Evolutionary conservation across 495 filamentous ascomycete species (phyloP).

Genomic region (Penicillium samsonianum): DNA sequence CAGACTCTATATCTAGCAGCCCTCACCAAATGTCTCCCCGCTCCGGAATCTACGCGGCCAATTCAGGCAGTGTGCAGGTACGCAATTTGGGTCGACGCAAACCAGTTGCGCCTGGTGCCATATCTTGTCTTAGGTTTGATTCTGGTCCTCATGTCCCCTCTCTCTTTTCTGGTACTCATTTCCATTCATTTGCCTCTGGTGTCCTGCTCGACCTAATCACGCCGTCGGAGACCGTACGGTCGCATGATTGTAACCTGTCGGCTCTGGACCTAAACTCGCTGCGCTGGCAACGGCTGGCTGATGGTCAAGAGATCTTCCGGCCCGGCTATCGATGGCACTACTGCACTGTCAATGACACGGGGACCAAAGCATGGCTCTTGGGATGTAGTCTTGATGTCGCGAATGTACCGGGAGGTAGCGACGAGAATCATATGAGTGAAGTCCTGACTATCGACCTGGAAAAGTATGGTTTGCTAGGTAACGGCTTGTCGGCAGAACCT

Average conservation of each 20-base stretch:
- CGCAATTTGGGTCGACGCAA: slow-evolving; percentile 69
- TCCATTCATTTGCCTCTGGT: slow-evolving; percentile 91
- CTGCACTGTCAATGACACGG: slow-evolving; percentile 88
- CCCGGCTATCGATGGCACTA: slow-evolving; percentile 94
- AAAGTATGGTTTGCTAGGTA: slow-evolving; percentile 83
- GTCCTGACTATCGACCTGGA: slow-evolving; percentile 88
- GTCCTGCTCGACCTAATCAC: slow-evolving; percentile 92
- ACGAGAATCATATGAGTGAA: slow-evolving; percentile 91
- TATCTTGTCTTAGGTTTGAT: slow-evolving; percentile 84
- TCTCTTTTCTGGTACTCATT: slow-evolving; percentile 86
- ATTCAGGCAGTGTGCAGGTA: slow-evolving; percentile 83
- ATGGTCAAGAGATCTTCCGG: slow-evolving; percentile 89
- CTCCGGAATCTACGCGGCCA: slow-evolving; percentile 79
- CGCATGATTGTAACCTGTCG: slow-evolving; percentile 86
- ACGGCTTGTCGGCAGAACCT: slow-evolving; percentile 63
- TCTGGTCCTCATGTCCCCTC: slow-evolving; percentile 86
- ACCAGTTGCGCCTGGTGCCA: slow-evolving; percentile 79
- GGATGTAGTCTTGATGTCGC: slow-evolving; percentile 75
- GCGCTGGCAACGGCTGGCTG: slow-evolving; percentile 90
- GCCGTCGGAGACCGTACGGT: slow-evolving; percentile 77
- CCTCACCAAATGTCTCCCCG: slow-evolving; percentile 48
- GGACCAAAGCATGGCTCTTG: slow-evolving; percentile 95
- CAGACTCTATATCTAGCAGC: slow-evolving; percentile 45
- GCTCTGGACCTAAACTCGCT: slow-evolving; percentile 81
- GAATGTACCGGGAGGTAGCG: slow-evolving; percentile 49